Evolutionary conservation across 345 rosid species (phyloP).

Genomic region (Firmiana major): DNA sequence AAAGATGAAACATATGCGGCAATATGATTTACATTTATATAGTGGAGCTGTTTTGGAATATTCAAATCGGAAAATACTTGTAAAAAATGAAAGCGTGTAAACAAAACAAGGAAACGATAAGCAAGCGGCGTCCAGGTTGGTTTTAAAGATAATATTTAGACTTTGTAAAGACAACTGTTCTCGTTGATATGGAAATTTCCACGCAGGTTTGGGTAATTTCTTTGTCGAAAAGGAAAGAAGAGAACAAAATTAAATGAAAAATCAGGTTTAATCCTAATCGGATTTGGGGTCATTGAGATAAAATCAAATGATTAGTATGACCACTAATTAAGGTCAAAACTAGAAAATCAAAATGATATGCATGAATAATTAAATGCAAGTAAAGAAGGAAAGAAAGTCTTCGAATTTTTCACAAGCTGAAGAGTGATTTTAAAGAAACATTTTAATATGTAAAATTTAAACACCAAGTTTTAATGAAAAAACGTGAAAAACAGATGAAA

Average conservation of each 20-base stretch:
- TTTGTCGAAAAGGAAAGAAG: background rate
- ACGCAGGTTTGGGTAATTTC: background rate
- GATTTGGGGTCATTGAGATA: background rate
- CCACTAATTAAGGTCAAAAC: background rate
- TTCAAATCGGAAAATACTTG: background rate
- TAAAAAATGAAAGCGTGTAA: conserved; percentile 5
- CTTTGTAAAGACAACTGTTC: background rate
- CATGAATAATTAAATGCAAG: background rate
- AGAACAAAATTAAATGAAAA: background rate
- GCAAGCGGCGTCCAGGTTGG: conserved; percentile 20
- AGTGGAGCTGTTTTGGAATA: background rate
- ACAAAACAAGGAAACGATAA: conserved; percentile 19
- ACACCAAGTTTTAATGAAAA: background rate
- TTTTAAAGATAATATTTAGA: background rate
- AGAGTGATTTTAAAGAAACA: background rate
- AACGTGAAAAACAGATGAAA: background rate
- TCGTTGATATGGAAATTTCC: background rate
- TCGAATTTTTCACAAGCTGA: background rate
- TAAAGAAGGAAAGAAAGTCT: background rate
- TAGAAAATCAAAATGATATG: background rate
- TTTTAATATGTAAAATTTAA: background rate
- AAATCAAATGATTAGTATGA: background rate
- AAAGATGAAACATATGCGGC: background rate
- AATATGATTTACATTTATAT: background rate
- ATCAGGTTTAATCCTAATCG: background rate